phyloP scores from a whole-genome alignment of 108 stramenopile species.

The Fistulifera pelliculosa region DNA sequence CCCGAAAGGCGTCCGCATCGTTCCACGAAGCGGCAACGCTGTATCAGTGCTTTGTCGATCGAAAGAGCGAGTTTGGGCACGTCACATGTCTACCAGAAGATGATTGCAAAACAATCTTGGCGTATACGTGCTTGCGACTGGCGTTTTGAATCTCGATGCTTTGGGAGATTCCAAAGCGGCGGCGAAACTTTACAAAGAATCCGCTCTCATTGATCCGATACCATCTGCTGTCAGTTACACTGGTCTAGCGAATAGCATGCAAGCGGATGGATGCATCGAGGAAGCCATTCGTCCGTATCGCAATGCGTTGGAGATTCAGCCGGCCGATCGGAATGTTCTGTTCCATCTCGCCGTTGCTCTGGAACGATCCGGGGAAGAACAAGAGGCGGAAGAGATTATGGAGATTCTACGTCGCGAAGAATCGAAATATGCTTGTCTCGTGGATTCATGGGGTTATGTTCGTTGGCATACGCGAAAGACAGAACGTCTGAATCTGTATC shows the following conservation, averaged over 20 bases:
- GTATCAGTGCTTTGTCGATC: constrained; percentile 74
- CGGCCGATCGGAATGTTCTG: not conserved
- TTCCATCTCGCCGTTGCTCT: constrained; percentile 74
- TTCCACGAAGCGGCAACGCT: constrained; percentile 83
- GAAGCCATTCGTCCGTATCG: constrained; percentile 60
- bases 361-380: constrained; percentile 56
- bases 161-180: constrained; percentile 72
- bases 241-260: constrained; percentile 56
- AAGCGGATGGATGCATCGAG: constrained; percentile 53
- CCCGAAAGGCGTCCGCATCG: constrained; percentile 51
- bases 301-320: constrained; percentile 26
- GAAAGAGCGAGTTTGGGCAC: constrained; percentile 42
- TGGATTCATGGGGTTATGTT: constrained; percentile 85
- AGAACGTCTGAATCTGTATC: constrained; percentile 51
- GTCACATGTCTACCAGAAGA: constrained; percentile 45
- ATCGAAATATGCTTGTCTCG: constrained; percentile 39
- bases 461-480: constrained; percentile 74
- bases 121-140: constrained; percentile 61
- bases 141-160: constrained; percentile 64
- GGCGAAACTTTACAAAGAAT: constrained; percentile 50
- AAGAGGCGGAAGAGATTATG: constrained; percentile 64
- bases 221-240: constrained; percentile 53
- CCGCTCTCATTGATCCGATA: constrained; percentile 46
- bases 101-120: constrained; percentile 38
- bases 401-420: constrained; percentile 58